Base-by-base conservation (phyloP, 495 filamentous ascomycete species). In the Astrothelium subdiscretum region DNA sequence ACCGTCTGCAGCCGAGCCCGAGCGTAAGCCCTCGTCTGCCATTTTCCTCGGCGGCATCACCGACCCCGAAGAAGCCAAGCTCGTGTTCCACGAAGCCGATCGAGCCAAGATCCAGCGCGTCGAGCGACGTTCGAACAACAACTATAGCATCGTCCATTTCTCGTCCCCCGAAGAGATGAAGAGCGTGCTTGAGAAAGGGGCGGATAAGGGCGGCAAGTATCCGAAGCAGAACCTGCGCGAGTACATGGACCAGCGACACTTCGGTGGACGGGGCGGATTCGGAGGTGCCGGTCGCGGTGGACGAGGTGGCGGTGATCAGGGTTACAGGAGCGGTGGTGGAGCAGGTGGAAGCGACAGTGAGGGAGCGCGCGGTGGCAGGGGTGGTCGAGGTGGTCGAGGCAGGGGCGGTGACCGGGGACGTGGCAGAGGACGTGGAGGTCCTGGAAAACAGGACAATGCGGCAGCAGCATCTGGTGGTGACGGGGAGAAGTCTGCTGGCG, bases 31-130 rank as follows among this genome's bases (percentile, higher is more conserved):
- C 62, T 82, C 85, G 68, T 87, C 88, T 63, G 91, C 86, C 24
- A 80, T 99, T 2, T 97, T 96, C 71, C 80, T 97, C 18, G 85
- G 85, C 72, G 88, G 89, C 60, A 82, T 90, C 29, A 85, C 85
- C 52, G 86, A 80, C 59, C 87, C 88, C 60, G 87, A 95, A 29
- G 87, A 87, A 24, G 85, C 87, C 5, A 87, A 87, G 35, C 84
- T 88, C 32, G 78, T 92, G 4, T 90, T 99, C 67, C 72, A 82
- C 3, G 85, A 95, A 13, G 89, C 95, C 64, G 89, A 95, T 70
- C 86, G 83, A 71, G 68, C 78, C 12, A 95, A 92, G 74, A 87
- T 96, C 59, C 60, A 77, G 44, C 85, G 87, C 72, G 81, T 97
- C 48, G 90, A 96, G 58, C 88, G 87, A 67, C 85, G 81, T 76